These are phyloP conservation scores for Stylosanthes scabra DNA, from an alignment of 331 rosid species.

Conservation along the genomic window DNA sequence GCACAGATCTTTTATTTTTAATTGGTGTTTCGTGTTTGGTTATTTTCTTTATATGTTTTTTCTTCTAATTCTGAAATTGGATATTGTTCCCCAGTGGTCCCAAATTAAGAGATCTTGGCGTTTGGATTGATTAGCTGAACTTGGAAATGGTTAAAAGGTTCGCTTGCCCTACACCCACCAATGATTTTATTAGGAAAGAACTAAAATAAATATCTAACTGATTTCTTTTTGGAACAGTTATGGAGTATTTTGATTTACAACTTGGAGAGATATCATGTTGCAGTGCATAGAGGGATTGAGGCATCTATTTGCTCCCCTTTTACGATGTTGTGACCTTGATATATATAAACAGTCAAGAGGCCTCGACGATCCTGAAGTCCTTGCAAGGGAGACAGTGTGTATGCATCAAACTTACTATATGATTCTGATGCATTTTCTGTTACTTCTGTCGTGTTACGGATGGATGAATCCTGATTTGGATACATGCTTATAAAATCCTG, in stretches of 20 bases:
- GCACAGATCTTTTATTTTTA: constrained; percentile 22
- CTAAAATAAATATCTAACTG: constrained; percentile 30
- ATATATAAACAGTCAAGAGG: constrained; percentile 81
- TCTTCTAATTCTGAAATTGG: constrained; percentile 31
- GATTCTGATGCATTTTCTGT: constrained; percentile 1
- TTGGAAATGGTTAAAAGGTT: constrained; percentile 98
- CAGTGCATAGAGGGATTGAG: constrained; percentile 82
- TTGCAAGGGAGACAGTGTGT: constrained; percentile 99
- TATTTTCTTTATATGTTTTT: constrained; percentile 15
- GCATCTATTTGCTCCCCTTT: constrained; percentile 69
- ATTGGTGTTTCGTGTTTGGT: constrained; percentile 12
- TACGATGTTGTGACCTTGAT: constrained; percentile 86
- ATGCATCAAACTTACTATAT: constrained; percentile 44
- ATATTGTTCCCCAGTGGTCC: constrained; percentile 36
- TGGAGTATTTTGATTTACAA: constrained; percentile 82
- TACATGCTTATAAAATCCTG: constrained; percentile 1
- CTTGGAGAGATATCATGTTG: constrained; percentile 75
- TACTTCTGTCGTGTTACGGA: neutral
- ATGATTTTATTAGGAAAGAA: constrained; percentile 25
- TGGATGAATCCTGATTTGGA: constrained; percentile 18
- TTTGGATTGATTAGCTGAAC: constrained; percentile 47
- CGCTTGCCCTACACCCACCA: constrained; percentile 25
- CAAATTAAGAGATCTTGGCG: constrained; percentile 37
- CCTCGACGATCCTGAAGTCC: constrained; percentile 86
- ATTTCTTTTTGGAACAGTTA: constrained; percentile 67